Base-by-base conservation (phyloP, 2,329 filamentous ascomycete species). In the Parastagonospora nodorum region DNA sequence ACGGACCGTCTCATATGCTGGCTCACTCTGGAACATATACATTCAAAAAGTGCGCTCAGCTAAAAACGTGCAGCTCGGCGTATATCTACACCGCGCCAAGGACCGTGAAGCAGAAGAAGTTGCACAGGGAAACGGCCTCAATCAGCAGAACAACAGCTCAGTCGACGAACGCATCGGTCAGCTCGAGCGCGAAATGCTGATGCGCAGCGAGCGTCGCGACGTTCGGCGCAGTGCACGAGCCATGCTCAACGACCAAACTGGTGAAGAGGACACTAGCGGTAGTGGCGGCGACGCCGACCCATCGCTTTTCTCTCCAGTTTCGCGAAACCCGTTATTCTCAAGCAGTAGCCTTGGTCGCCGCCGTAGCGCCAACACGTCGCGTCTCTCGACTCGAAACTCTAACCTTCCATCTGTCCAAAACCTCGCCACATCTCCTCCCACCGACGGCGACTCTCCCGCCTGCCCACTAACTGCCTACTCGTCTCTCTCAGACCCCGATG, bases 21-120 rank as follows among this genome's bases (percentile, higher is more conserved):
- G 82, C 2, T 80, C 77, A 14, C 69, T 83, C 12, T 85, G 82
- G 82, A 85, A 85, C 57, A 80, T 85, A n/a, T 85, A 84, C 64
- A 83, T 85, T 9, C 82, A 84, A 58, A 83, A 84, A 52, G 79
- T 84, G 2, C 77, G 79, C 8, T 81, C 79, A 0, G 75, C 77
- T 2, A 82, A 83, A 56, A 81, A 77, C 45, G 79, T 81, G 9
- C 82, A 85, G 58, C 74, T 85, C 1, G 82, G 82, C 11, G 82
- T 85, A 5, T 85, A 85, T 54, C 73, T 85, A 3, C 82, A 85
- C 59, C 79, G 82, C 37, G 82, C 81, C 5, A 84, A 84, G 59
- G 82, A 84, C 51, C 75, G 78, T 19, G 80, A 84, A 46, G 74
- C 73, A 0, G 77, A 79, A 39, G 77, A 81, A 44, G 56, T 67